Base-by-base conservation (phyloP, 148 eudicot species). In the Pouteria glomerata region DNA sequence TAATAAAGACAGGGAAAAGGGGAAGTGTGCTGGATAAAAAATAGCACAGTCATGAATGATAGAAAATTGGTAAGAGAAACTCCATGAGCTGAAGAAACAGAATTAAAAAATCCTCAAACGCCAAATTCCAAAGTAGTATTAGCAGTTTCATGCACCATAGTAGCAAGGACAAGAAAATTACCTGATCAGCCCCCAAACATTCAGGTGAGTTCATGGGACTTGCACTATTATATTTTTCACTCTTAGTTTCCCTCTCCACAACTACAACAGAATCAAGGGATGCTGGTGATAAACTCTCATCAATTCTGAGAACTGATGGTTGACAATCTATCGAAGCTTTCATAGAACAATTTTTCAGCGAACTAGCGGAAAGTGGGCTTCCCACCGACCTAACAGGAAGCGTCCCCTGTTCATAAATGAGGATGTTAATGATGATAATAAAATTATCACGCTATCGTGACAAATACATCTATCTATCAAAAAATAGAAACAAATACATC, bases 211-310 rank as follows among this genome's bases (percentile, higher is more conserved):
- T 77, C 21, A 81, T 79, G 69, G 86, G 83, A 65, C 91, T 87
- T 51, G 85, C 70, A 79, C 75, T 85, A 30, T 85, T 73, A 71
- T 81, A 82, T 51, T 83, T 87, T 45, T 87, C 86, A 53, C 81
- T 73, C 80, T 82, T 89, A 45, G 82, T 60, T 65, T 80, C 84
- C 69, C 80, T 80, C 51, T 87, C 91, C 16, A 84, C 69, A 75
- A 82, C 95, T 66, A 80, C 84, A 77, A 87, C 79, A 30, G 95
- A 89, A 80, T 87, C 91, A 73, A 89, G 78, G 55, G 91, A 87
- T 45, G 84, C 86, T 45, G 91, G 89, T n/a, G 95, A 89, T 67
- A 87, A 79, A 79, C 77, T 85, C 75, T 83, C 91, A 63, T 87
- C 83, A 29, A 85, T 70, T 66, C 85, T 75, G 44, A 80, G 82